These are phyloP conservation scores for Rhizopogon vesiculosus DNA, from an alignment of 768 basidiomycete species.

Conservation along the genomic window DNA sequence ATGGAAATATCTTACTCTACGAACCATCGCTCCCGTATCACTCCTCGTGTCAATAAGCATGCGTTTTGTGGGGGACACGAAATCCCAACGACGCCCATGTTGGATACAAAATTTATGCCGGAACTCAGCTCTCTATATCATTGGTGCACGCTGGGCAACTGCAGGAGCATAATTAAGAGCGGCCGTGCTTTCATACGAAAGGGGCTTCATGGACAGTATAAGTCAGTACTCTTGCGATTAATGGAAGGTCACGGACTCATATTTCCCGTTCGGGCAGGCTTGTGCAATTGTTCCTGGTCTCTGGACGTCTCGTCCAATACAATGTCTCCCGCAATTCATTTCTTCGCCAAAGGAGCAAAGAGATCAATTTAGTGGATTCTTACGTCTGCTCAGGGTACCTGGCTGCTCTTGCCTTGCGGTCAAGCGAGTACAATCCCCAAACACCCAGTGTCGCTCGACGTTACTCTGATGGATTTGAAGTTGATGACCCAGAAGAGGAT, in stretches of 20 bases:
- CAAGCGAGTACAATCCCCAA: conserved; percentile 58
- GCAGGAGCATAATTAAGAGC: conserved; percentile 67
- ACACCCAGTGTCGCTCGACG: conserved; percentile 54
- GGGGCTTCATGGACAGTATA: conserved; percentile 72
- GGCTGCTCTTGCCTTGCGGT: conserved; percentile 60
- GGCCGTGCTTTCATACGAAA: conserved; percentile 72
- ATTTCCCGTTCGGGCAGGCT: conserved; percentile 35
- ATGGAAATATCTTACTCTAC: conserved; percentile 67
- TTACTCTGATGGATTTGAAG: conserved; percentile 88
- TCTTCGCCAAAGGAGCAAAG: conserved; percentile 51
- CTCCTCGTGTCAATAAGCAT: conserved; percentile 41
- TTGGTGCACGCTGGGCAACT: conserved; percentile 83
- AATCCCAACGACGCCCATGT: conserved; percentile 44
- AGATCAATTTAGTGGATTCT: conserved; percentile 62
- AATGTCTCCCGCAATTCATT: conserved; percentile 53
- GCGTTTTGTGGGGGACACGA: conserved; percentile 31
- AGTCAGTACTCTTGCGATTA: conserved; percentile 41
- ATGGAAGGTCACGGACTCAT: not conserved
- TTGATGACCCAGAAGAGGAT: conserved; percentile 84
- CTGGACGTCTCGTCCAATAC: conserved; percentile 73
- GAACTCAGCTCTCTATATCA: conserved; percentile 69
- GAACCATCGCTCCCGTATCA: conserved; percentile 51
- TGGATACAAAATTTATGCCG: conserved; percentile 47
- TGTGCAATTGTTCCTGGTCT: conserved; percentile 67
- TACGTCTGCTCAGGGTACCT: conserved; percentile 88